phyloP scores from a whole-genome alignment of 306 rosid species.

The Fagus sylvatica region DNA sequence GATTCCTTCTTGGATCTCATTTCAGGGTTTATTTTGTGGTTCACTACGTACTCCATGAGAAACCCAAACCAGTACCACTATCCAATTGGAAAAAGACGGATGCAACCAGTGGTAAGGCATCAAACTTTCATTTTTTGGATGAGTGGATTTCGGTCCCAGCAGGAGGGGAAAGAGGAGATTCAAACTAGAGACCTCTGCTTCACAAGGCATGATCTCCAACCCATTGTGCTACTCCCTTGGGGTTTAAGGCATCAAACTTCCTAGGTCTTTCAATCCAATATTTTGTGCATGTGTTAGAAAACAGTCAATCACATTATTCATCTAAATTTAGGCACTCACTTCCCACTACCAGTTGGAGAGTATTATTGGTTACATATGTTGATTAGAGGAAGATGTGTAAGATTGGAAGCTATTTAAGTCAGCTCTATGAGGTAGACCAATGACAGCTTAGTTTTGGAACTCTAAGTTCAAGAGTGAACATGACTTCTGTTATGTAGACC shows the following conservation, averaged over 20 bases:
- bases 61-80: conserved; percentile 63
- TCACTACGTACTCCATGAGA: conserved; percentile 70
- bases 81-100: conserved; percentile 87
- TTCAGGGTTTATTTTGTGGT: conserved; percentile 87
- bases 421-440: neutral
- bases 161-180: no score
- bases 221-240: no score
- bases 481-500: no score
- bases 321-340: neutral
- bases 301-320: neutral
- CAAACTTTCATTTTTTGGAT: neutral
- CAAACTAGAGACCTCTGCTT: no score
- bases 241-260: conserved; percentile 19
- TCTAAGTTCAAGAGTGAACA: neutral
- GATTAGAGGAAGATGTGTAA: neutral
- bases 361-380: neutral
- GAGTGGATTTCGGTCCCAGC: no score
- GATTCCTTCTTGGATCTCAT: conserved; percentile 84
- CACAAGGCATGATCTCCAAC: no score
- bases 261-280: neutral
- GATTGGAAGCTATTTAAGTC: neutral
- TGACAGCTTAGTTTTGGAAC: neutral
- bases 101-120: conserved; percentile 81
- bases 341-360: neutral
- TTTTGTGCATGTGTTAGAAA: neutral